Conservation (phyloP, 1,284 basidiomycete genomes). For the Ceratobasidium sp. region DNA sequence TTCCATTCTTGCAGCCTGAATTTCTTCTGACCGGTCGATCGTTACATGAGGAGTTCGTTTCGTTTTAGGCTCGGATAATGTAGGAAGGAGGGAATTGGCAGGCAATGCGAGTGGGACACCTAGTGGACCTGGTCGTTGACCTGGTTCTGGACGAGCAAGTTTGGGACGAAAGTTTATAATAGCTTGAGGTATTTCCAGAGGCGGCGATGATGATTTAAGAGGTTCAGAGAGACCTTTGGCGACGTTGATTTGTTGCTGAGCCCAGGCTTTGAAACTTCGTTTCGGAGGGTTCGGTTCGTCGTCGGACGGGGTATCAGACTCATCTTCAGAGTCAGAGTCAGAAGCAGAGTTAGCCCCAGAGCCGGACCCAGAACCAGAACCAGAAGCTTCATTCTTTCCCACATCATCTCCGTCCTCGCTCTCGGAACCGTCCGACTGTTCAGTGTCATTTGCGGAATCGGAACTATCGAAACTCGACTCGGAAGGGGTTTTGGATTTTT, state of each 20-base stretch:
- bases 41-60: slow-evolving; percentile 52
- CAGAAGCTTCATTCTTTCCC: slow-evolving; percentile 6
- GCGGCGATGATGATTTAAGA: slow-evolving; percentile 43
- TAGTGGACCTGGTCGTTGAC: slow-evolving; percentile 48
- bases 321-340: slow-evolving; percentile 21
- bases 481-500: slow-evolving; percentile 56
- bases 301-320: background rate
- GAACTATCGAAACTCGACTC: slow-evolving; percentile 74
- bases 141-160: slow-evolving; percentile 42
- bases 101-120: slow-evolving; percentile 50
- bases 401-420: slow-evolving; percentile 35
- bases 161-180: slow-evolving; percentile 40
- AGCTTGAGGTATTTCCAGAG: slow-evolving; percentile 37
- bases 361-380: no score
- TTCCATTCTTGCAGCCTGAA: slow-evolving; percentile 79
- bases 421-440: slow-evolving; percentile 43
- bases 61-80: slow-evolving; percentile 42
- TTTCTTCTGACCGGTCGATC: slow-evolving; percentile 73
- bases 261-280: slow-evolving; percentile 84
- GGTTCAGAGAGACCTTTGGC: slow-evolving; percentile 61
- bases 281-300: slow-evolving; percentile 41
- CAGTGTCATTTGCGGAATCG: slow-evolving; percentile 66
- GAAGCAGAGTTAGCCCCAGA: no score
- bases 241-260: slow-evolving; percentile 70
- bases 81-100: slow-evolving; percentile 48